Evolutionary conservation across 2,329 filamentous ascomycete species (phyloP), one percentile per base, ranked within the genome.

Genomic region (Reticulascus tulasneorum): DNA sequence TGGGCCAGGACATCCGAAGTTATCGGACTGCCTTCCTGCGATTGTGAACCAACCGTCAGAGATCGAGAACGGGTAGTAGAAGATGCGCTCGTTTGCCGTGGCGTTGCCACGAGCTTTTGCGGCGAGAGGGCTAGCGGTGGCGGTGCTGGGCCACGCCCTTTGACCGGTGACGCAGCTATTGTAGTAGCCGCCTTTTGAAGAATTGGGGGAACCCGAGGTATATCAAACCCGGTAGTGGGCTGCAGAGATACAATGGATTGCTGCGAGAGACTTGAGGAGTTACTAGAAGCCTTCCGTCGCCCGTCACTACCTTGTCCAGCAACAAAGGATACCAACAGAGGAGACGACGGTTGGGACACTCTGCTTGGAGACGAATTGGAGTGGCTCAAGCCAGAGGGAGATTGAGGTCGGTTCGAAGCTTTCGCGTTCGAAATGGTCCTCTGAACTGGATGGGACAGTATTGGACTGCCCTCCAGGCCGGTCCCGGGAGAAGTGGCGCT

Each of bases 301-400:
- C 69, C 66, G 40, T 97, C 90, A 35, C 79, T 76, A 37, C 83
- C 80, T 49, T 87, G 85, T 6, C 86, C 86, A 10, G 91, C 86
- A 41, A 91, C 88, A 59, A 98, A 98, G 6, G 93, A 94, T 8
- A 97, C 86, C n/a, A 97, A 72, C n/a, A 98, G 68, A 0, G 93
- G 93, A 6, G 64, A 67, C 2, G 64, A 67, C 4, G 93, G 75
- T 48, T 79, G 75, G 2, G 75, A 98, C 5, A 77, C 80, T 47
- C 91, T 79, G 56, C 78, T 96, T 2, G 93, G 91, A 3, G 91
- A 96, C 6, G 91, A 86, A 53, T 85, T 93, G 16, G 83, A 69
- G 46, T 91, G 87, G 48, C 80, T 86, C 18, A 87, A 62, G 15
- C 82, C 75, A 0, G 91, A 94, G 2, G 93, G 93, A 3, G 93